A percentile compares a stretch with the other conserved stretches of the same genome.
Conservation (phyloP, 306 rosid genomes). For the Gastrolobium villosum region DNA sequence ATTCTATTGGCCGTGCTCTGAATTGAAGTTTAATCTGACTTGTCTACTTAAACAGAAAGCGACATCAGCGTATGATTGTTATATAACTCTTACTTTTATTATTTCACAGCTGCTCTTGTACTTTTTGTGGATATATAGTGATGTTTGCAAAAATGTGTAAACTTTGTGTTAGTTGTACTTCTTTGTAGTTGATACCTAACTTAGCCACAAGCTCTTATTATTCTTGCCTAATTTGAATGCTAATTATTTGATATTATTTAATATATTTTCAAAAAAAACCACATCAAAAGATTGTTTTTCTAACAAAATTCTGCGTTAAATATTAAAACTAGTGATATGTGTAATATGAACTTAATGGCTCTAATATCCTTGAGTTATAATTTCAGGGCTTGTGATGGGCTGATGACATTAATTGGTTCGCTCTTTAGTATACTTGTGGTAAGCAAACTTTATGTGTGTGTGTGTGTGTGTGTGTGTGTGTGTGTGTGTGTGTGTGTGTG, state of each 20-base stretch:
- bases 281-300: not conserved
- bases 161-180: not conserved
- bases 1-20: not conserved
- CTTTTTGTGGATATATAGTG: not conserved
- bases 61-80: no score
- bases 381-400: conserved; percentile 70
- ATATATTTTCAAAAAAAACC: not conserved
- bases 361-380: conserved; percentile 19
- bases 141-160: not conserved
- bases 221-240: not conserved
- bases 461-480: no score
- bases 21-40: no score
- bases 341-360: not conserved
- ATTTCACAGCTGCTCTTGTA: no score
- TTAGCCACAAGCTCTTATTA: not conserved
- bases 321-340: not conserved
- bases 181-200: not conserved
- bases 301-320: not conserved
- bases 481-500: no score
- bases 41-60: no score
- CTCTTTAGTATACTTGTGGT: conserved; percentile 67
- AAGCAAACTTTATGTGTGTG: conserved; percentile 42
- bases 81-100: no score
- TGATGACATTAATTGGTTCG: conserved; percentile 61
- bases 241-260: not conserved